Percentiles rank a stretch among this genome's conserved stretches.
These are phyloP conservation scores for Theobroma cacao DNA, from an alignment of 345 rosid genomes.

Conservation along the genomic window DNA sequence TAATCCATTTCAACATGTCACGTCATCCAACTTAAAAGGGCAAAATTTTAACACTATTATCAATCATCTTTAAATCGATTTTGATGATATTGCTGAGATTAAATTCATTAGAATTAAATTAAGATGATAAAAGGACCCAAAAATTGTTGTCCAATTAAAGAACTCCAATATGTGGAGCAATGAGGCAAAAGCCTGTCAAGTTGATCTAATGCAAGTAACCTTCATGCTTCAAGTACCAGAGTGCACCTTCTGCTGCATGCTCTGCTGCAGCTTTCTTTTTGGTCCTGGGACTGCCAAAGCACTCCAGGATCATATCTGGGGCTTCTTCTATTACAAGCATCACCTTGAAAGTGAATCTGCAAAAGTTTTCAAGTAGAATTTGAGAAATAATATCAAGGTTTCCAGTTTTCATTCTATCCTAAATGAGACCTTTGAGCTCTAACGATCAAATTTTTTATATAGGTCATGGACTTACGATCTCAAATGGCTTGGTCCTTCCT, in stretches of 20 bases:
- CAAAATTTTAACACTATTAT: background rate
- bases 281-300: conserved; percentile 42
- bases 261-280: conserved; percentile 87
- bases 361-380: background rate
- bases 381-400: background rate
- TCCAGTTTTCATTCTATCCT: background rate
- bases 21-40: background rate
- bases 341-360: conserved; percentile 73
- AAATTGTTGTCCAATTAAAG: background rate
- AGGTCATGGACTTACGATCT: conserved; percentile 50
- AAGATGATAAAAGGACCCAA: background rate
- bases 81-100: background rate
- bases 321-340: conserved; percentile 53
- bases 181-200: background rate
- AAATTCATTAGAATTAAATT: background rate
- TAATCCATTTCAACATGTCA: too few relatives aligned
- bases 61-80: background rate
- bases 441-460: background rate
- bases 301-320: conserved; percentile 44
- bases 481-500: conserved; percentile 76
- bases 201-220: conserved; percentile 35
- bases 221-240: conserved; percentile 60
- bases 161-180: background rate
- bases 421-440: background rate
- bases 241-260: conserved; percentile 73